Base-by-base conservation (phyloP, 2,329 filamentous ascomycete species). In the Aspergillus pseudonomiae region DNA sequence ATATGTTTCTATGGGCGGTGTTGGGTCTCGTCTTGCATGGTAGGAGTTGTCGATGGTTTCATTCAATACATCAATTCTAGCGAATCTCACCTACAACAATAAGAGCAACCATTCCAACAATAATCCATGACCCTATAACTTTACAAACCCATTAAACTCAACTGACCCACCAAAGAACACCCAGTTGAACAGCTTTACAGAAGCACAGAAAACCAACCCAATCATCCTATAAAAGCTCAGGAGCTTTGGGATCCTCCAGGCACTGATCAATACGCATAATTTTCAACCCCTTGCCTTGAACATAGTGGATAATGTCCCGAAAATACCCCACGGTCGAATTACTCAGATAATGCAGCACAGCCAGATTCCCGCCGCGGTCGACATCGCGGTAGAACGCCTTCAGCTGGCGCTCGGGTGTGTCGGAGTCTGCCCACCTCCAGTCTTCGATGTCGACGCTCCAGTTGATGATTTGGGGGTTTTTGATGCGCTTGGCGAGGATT, bases 391-490 rank as follows among this genome's bases (percentile, higher is more conserved):
- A 82, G 77, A 91, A 91, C 14, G 88, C 86, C 4, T 86, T 85
- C 16, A 90, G 77, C 77, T 91, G 89, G 70, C 88, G 87, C 78
- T 90, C 85, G 0, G 89, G 89, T 4, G 88, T 90, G 50, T 77
- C 71, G 0, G 82, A 84, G 72, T 84, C 78, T 1, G 87, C 88
- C 87, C 88, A 91, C 28, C 89, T 71, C 87, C 88, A 91, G 73
- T 91, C 89, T 79, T 91, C 87, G 36, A 91, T 86, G 70, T 91
- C 89, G 52, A 91, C 86, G 70, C 84, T 88, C 89, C 89, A 91
- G 74, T 87, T 87, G 58, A 90, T 84, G 50, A 91, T 84, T 67
- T 85, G 84, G 1, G 86, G 83, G 16, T 84, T 81, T 1, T 81
- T 78, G 24, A 84, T 81, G 19, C 75, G 75, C 26, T 81, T 79